Evolutionary conservation across 257 asterid genomes (phyloP).

Genomic region (Przewalskia tangutica): DNA sequence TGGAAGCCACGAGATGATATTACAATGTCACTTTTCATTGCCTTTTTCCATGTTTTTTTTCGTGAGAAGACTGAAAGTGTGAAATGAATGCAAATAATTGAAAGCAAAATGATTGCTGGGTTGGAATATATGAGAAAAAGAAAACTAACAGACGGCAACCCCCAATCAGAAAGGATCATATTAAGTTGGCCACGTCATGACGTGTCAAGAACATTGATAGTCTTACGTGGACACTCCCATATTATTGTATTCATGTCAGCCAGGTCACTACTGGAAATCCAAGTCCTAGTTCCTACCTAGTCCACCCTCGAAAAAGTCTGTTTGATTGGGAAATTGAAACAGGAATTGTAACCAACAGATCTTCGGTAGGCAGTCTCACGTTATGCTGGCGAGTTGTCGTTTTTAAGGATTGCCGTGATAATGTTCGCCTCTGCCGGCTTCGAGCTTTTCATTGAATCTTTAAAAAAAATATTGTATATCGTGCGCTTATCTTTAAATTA

Average conservation of each 20-base stretch:
- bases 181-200: slow-evolving; percentile 16
- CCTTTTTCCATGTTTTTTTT: not conserved
- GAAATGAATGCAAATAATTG: slow-evolving; percentile 12
- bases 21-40: not conserved
- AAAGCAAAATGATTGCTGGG: slow-evolving; percentile 21
- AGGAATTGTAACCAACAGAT: not conserved
- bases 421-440: too few species aligned
- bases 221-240: slow-evolving; percentile 13
- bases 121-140: slow-evolving; percentile 6
- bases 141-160: not conserved
- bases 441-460: too few species aligned
- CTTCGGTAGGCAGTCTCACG: too few species aligned
- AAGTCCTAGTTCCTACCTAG: not conserved
- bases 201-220: not conserved
- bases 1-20: not conserved
- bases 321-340: too few species aligned
- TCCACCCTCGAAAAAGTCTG: not conserved
- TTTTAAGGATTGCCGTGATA: too few species aligned
- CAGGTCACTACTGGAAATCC: not conserved
- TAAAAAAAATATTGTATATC: too few species aligned
- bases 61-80: not conserved
- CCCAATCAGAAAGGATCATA: not conserved
- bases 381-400: too few species aligned
- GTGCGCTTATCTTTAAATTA: not conserved
- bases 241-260: not conserved